phyloP scores from a whole-genome alignment of 2,329 filamentous ascomycete species.

The Aspergillus nomiae region DNA sequence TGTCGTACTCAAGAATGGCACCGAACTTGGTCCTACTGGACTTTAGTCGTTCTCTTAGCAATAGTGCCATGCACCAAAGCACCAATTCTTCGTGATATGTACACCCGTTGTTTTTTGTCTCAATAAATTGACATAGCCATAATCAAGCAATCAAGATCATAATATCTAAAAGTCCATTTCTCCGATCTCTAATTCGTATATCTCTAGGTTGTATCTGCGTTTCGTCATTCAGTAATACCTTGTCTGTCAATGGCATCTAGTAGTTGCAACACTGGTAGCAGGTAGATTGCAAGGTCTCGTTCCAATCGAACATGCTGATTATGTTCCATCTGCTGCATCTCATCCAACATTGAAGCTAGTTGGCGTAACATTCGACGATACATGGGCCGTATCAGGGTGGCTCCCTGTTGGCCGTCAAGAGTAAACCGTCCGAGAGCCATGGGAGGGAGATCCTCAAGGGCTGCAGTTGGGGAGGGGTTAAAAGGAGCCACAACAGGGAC shows the following conservation, averaged over 20 bases:
- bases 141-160: not conserved
- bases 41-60: slow-evolving; percentile 3
- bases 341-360: slow-evolving; percentile 5
- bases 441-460: slow-evolving; percentile 5
- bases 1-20: slow-evolving; percentile 3
- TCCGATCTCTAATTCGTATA: not conserved
- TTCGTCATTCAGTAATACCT: not conserved
- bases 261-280: slow-evolving; percentile 9
- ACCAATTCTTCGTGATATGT: not conserved
- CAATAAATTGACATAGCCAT: not conserved
- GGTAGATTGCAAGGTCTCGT: slow-evolving; percentile 4
- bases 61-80: not conserved
- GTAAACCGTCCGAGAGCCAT: slow-evolving; percentile 8
- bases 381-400: slow-evolving; percentile 4
- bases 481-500: slow-evolving; percentile 5
- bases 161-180: not conserved
- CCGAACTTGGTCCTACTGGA: slow-evolving; percentile 3
- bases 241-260: slow-evolving; percentile 5
- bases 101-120: not conserved
- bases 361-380: slow-evolving; percentile 10
- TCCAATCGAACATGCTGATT: slow-evolving; percentile 7
- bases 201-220: slow-evolving; percentile 1
- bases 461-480: slow-evolving; percentile 2
- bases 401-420: slow-evolving; percentile 7
- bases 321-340: slow-evolving; percentile 9